Evolutionary conservation across 768 basidiomycete species (phyloP), one percentile per base, ranked within the genome.

Genomic region (Astraeus odoratus): DNA sequence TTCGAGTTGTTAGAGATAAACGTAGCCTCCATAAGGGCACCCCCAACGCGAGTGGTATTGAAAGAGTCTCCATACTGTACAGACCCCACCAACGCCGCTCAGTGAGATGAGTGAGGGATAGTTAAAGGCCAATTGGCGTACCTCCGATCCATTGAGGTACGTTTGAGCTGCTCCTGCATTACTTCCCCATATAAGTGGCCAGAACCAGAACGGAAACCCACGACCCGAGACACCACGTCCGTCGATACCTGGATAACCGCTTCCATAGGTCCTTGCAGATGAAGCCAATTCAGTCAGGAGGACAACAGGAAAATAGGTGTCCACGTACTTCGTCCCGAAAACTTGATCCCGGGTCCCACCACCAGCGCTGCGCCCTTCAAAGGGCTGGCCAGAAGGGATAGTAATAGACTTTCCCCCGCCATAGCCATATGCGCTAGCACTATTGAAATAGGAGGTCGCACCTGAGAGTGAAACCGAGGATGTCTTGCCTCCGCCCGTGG

Each of bases 201-300:
- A 84, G 63, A 73, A 85, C 49, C 69, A 69, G 56, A 80, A 84
- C 1, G 82, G 82, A 55, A 85, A 83, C 2, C 69, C 69, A 0
- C 70, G 69, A 0, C 72, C 71, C 0, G 51, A 35, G 15, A 79
- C 75, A 13, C 78, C 78, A 4, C 68, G 67, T 5, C 67, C 65
- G 3, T 52, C 1, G 3, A 68, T 20, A 2, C 76, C 76, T 27
- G 80, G 80, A 53, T 83, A 83, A 2, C 81, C 81, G 50, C 78
- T 82, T 5, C 81, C 81, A 48, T 81, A 82, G 5, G 54, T 48
- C 25, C 80, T 82, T 44, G 1, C 48, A 38, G 35, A 15, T 12
- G 41, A 1, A 30, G 47, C 16, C 53, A 25, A 9, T 19, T 23
- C 33, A 4, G 29, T 51, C 41, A 19, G 12, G 4, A 20, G 19